Evolutionary conservation across 106 monocot species (phyloP).

Genomic region (Alisma plantagoaquatica): DNA sequence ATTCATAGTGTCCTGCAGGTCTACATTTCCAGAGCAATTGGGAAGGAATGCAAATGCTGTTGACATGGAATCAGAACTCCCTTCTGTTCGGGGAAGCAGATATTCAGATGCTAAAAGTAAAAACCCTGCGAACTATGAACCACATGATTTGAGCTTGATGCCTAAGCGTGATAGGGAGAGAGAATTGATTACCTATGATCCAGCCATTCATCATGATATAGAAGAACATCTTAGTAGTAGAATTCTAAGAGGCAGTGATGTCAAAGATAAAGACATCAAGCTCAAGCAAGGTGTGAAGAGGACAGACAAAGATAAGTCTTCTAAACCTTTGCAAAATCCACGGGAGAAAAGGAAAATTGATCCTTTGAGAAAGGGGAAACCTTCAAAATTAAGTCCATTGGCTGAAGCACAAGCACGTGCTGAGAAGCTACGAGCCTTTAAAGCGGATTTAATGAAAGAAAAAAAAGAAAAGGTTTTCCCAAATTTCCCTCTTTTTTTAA

Average conservation of each 20-base stretch:
- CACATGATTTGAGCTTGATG: slow-evolving; percentile 74
- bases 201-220: slow-evolving; percentile 54
- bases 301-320: slow-evolving; percentile 43
- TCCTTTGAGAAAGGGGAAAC: slow-evolving; percentile 21
- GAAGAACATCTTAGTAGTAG: slow-evolving; percentile 25
- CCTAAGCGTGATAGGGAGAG: slow-evolving; percentile 46
- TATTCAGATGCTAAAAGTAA: slow-evolving; percentile 14
- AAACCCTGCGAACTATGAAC: slow-evolving; percentile 43
- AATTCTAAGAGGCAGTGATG: slow-evolving; percentile 18
- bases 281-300: slow-evolving; percentile 24
- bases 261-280: slow-evolving; percentile 16
- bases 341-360: slow-evolving; percentile 46
- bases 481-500: background rate
- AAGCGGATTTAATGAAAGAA: slow-evolving; percentile 83
- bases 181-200: slow-evolving; percentile 55
- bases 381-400: slow-evolving; percentile 31
- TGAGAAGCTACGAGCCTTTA: slow-evolving; percentile 73
- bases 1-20: slow-evolving; percentile 55
- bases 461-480: slow-evolving; percentile 74
- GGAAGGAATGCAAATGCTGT: slow-evolving; percentile 29
- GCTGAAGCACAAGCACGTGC: slow-evolving; percentile 94
- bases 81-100: slow-evolving; percentile 15
- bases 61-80: slow-evolving; percentile 53
- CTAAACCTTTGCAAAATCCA: slow-evolving; percentile 26
- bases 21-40: slow-evolving; percentile 23